Evolutionary conservation across 2,329 filamentous ascomycete species (phyloP).

Genomic region (Cordyceps militaris): DNA sequence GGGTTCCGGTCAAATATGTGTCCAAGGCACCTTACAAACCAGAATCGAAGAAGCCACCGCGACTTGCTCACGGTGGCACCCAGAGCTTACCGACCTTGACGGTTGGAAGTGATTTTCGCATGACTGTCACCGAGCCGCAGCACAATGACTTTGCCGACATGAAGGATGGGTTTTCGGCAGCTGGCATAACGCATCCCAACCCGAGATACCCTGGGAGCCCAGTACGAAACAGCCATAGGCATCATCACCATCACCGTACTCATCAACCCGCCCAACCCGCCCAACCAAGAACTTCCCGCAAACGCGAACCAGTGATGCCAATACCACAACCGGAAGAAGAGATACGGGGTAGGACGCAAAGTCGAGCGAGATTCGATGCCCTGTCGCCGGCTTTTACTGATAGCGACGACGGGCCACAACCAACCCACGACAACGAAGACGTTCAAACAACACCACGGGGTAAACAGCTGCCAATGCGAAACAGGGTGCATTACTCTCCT

Average conservation of each 20-base stretch:
- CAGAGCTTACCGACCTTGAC: conserved; percentile 16
- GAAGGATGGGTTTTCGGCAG: conserved; percentile 11
- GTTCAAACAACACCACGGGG: conserved; percentile 16
- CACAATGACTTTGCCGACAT: background rate
- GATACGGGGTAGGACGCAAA: background rate
- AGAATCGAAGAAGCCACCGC: background rate
- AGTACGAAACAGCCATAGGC: conserved; percentile 7
- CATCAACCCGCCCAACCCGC: background rate
- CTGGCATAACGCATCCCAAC: background rate
- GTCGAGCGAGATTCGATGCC: conserved; percentile 10
- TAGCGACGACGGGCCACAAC: background rate
- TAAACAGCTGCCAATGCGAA: conserved; percentile 18
- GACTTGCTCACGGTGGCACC: conserved; percentile 1
- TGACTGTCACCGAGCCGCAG: background rate
- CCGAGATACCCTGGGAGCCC: background rate
- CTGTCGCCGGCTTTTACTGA: conserved; percentile 10
- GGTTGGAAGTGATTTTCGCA: conserved; percentile 16
- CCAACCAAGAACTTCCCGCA: background rate
- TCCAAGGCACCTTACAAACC: background rate
- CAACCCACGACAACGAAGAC: conserved; percentile 13
- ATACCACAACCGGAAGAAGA: background rate
- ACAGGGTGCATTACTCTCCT: conserved; percentile 18
- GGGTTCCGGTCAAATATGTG: conserved; percentile 14
- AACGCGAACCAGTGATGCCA: background rate
- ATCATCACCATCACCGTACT: background rate